Conservation (phyloP, 2,329 filamentous ascomycete species). For the Ascochyta pisi region DNA sequence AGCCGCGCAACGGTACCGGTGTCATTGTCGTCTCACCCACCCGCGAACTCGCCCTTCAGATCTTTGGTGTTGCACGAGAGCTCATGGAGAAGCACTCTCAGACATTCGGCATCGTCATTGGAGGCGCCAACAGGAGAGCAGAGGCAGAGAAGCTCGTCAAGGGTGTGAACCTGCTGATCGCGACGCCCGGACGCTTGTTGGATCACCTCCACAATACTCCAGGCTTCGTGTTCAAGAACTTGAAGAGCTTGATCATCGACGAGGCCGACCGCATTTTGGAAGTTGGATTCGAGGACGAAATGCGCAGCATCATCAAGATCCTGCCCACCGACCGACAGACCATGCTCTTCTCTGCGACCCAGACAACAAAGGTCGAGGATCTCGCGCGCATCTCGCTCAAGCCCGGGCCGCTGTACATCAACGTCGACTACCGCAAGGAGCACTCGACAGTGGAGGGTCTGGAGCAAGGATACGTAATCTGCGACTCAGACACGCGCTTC, state of each 20-base stretch:
- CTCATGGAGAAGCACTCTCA: conserved; percentile 93
- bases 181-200: conserved; percentile 88
- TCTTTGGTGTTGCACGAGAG: conserved; percentile 92
- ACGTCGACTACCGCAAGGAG: conserved; percentile 89
- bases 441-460: conserved; percentile 91
- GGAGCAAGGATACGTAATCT: conserved; percentile 95
- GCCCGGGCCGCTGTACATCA: conserved; percentile 92
- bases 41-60: conserved; percentile 91
- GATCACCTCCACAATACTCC: conserved; percentile 95
- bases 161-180: conserved; percentile 93
- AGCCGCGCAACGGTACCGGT: conserved; percentile 84
- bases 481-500: conserved; percentile 93
- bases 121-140: conserved; percentile 86
- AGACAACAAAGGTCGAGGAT: conserved; percentile 98
- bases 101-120: conserved; percentile 95
- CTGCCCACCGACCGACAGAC: conserved; percentile 86
- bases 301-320: conserved; percentile 95
- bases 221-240: conserved; percentile 88
- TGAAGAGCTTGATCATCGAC: conserved; percentile 91
- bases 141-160: conserved; percentile 94
- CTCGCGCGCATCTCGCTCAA: conserved; percentile 91
- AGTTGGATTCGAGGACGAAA: conserved; percentile 98
- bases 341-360: conserved; percentile 98
- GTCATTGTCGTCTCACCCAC: conserved; percentile 94
- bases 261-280: conserved; percentile 97